Evolutionary conservation across 176 grass and related monocot genomes (phyloP).

Genomic region (Ampelocalamus luodianensis): DNA sequence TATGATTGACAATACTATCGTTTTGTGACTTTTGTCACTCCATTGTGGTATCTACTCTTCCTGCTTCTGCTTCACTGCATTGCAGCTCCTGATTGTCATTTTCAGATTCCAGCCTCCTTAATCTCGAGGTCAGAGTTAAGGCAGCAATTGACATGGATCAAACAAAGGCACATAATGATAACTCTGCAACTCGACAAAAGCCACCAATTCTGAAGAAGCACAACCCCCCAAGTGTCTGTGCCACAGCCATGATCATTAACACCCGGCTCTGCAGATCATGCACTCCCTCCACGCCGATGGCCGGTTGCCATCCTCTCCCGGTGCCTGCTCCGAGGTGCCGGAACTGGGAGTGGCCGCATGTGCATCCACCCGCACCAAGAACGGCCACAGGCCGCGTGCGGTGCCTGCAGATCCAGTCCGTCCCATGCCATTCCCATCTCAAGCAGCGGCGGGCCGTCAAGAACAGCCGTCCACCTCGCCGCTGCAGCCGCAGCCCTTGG

Average conservation of each 20-base stretch:
- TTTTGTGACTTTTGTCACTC: neutral
- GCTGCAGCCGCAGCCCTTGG: neutral
- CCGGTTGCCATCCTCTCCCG: too few relatives aligned
- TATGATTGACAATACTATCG: neutral
- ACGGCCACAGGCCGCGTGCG: too few relatives aligned
- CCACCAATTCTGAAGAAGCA: conserved; percentile 23
- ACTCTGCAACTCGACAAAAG: neutral
- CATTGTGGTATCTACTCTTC: neutral
- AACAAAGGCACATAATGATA: too few relatives aligned
- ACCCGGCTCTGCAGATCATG: too few relatives aligned
- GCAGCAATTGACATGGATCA: neutral
- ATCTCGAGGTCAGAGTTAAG: neutral
- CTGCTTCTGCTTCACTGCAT: neutral
- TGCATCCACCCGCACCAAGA: too few relatives aligned
- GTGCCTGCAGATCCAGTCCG: too few relatives aligned
- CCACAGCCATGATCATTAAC: neutral
- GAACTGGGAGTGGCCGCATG: too few relatives aligned
- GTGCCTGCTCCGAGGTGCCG: too few relatives aligned
- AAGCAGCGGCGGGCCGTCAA: conserved; percentile 50
- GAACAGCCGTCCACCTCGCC: conserved; percentile 33
- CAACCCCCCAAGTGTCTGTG: conserved; percentile 25
- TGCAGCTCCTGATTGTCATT: neutral
- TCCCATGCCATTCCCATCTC: conserved; percentile 46
- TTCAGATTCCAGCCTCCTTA: too few relatives aligned
- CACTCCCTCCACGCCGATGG: too few relatives aligned